Evolutionary conservation across 2,329 filamentous ascomycete species (phyloP).

Genomic region (Scortechinia acanthostroma): DNA sequence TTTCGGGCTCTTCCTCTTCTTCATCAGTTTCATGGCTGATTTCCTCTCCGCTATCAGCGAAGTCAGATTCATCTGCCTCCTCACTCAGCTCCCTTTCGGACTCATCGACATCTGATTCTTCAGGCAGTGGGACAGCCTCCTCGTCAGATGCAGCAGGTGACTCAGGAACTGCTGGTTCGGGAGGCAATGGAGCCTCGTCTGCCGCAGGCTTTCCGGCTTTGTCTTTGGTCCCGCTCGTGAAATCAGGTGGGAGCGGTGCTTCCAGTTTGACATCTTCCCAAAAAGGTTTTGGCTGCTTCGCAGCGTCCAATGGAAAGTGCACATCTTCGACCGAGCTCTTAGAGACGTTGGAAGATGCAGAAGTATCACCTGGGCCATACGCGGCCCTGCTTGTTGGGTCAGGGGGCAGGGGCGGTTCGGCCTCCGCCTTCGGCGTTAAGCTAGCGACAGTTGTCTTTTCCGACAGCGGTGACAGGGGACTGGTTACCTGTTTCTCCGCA

Average conservation of each 20-base stretch:
- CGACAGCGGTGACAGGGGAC: slow-evolving; percentile 14
- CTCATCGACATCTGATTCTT: neutral
- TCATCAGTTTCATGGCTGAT: slow-evolving; percentile 27
- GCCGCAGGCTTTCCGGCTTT: neutral
- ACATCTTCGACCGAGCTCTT: slow-evolving; percentile 21
- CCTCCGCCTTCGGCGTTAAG: slow-evolving; percentile 6
- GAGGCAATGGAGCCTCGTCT: slow-evolving; percentile 14
- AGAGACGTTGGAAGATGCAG: slow-evolving; percentile 27
- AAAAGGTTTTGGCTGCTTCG: slow-evolving; percentile 1
- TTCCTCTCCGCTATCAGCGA: slow-evolving; percentile 34
- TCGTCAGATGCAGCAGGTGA: slow-evolving; percentile 8
- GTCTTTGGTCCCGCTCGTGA: neutral
- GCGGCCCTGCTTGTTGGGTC: slow-evolving; percentile 33
- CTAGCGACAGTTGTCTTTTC: slow-evolving; percentile 10
- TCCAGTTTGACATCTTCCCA: neutral
- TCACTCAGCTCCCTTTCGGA: slow-evolving; percentile 13
- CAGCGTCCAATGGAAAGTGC: slow-evolving; percentile 21
- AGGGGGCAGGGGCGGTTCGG: slow-evolving; percentile 30
- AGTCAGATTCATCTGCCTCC: slow-evolving; percentile 24
- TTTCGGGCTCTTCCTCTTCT: too few species aligned
- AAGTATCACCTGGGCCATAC: slow-evolving; percentile 37
- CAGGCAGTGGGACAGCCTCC: too few species aligned
- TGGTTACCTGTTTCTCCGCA: slow-evolving; percentile 13
- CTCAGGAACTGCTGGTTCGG: slow-evolving; percentile 14
- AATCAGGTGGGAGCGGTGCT: neutral